Evolutionary conservation across 2,329 filamentous ascomycete species (phyloP), one percentile per base, ranked within the genome.

Genomic region (Trichoderma citrinoviride): DNA sequence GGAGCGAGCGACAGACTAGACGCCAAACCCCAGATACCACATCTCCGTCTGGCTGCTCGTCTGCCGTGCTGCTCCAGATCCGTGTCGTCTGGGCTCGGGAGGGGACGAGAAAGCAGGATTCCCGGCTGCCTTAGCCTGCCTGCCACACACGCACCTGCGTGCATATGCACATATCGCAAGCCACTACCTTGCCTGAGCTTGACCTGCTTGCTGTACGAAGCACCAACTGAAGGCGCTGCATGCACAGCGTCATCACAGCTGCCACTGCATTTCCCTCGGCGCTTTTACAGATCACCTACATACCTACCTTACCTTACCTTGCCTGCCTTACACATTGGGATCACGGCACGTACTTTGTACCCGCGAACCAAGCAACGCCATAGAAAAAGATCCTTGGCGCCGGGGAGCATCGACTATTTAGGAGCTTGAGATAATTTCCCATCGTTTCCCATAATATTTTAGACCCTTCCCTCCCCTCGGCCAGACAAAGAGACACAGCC

Each of bases 401-500:
- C 60, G 60, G 40, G 57, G 60, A 62, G 60, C 60, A 62, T 62
- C 49, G 47, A 54, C 60, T 37, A 37, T 62, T 60, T 40, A 12
- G 56, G 56, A 60, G 43, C 27, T 49, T 25, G 60, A 52, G 40
- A 62, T 62, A 62, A 62, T 62, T 54, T 62, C 60, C 60, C 60
- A 61, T 53, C 53, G 33, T 33, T 53, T 61, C 33, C 58, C 58
- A 62, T 62, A 54, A 62, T 62, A 62, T 62, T 62, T 62, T 62
- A 62, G 60, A 62, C 23, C 49, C 60, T 50, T 62, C 49, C 49
- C 23, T 54, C 60, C 55, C 37, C 47, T 33, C 60, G 21, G 43
- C 40, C 49, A 53, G 17, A 23, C 47, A 29, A 29, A 46, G 40
- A 52, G 33, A 12, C 33, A 37, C 4, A 14, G 25, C 40, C 40